Evolutionary conservation across 2,329 filamentous ascomycete species (phyloP).

Genomic region (Aureobasidium sp.): DNA sequence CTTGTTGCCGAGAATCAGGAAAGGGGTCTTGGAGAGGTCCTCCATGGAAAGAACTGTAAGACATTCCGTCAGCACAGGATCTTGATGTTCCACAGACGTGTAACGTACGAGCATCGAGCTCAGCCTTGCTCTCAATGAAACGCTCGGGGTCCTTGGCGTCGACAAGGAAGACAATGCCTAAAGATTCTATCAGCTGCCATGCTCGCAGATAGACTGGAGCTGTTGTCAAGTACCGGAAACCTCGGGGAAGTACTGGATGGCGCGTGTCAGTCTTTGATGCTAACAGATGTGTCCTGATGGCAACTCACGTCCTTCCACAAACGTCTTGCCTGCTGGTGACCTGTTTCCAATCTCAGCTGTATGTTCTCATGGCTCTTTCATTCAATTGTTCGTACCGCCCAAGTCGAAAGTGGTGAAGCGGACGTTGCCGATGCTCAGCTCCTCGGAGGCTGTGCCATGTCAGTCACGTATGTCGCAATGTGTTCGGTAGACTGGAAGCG

Average conservation of each 20-base stretch:
- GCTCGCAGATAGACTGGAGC: conserved; percentile 32
- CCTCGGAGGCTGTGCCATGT: conserved; percentile 59
- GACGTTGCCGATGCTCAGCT: conserved; percentile 76
- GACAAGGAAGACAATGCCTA: conserved; percentile 91
- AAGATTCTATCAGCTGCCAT: conserved; percentile 21
- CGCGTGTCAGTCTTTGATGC: neutral
- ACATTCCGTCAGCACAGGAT: neutral
- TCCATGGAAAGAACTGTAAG: conserved; percentile 80
- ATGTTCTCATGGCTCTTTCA: neutral
- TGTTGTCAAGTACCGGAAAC: conserved; percentile 60
- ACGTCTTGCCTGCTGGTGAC: conserved; percentile 82
- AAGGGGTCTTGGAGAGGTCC: conserved; percentile 89
- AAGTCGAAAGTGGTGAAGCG: conserved; percentile 86
- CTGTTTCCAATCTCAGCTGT: conserved; percentile 3
- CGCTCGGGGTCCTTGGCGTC: conserved; percentile 97
- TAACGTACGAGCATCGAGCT: conserved; percentile 60
- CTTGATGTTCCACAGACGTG: neutral
- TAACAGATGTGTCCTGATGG: neutral
- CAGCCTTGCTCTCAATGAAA: conserved; percentile 86
- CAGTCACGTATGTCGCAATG: neutral
- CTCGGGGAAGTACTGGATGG: conserved; percentile 71
- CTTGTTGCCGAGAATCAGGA: conserved; percentile 96
- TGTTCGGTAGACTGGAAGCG: conserved; percentile 27
- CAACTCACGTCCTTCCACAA: conserved; percentile 68
- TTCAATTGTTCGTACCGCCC: conserved; percentile 46